Conservation (phyloP, 2,329 filamentous ascomycete genomes). For the Boeremia exigua region DNA sequence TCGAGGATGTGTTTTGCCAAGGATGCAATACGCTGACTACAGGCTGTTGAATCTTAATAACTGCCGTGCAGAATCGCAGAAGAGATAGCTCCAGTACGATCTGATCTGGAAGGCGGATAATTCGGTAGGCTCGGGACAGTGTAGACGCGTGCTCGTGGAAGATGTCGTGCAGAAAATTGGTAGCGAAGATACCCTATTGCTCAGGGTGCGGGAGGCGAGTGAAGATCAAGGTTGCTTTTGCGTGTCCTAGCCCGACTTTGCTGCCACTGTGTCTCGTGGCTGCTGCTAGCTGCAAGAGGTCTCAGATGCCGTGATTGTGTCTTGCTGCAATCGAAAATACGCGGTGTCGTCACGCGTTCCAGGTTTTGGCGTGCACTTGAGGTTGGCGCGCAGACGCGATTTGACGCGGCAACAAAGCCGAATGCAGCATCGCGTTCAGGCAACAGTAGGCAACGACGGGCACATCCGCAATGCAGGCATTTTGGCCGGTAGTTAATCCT, state of each 20-base stretch:
- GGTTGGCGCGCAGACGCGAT: slow-evolving; percentile 6
- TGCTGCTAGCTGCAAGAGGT: neutral
- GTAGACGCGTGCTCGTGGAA: neutral
- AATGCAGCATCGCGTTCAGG: slow-evolving; percentile 6
- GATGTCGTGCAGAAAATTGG: neutral
- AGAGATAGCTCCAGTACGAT: neutral
- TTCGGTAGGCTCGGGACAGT: neutral
- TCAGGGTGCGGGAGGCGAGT: neutral
- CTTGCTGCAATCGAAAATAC: neutral
- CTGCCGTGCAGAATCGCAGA: neutral
- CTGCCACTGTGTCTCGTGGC: neutral
- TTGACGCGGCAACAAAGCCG: slow-evolving; percentile 6
- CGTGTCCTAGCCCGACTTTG: neutral
- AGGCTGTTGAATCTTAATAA: neutral
- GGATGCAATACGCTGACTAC: neutral
- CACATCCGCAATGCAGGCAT: neutral
- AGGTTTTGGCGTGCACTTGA: neutral
- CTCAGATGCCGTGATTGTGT: neutral
- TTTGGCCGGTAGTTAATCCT: neutral
- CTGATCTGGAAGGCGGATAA: too few species aligned
- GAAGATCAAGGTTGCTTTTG: slow-evolving; percentile 4
- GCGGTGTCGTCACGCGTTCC: slow-evolving; percentile 10
- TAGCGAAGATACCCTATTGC: neutral
- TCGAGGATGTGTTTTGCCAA: neutral
- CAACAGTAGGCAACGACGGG: slow-evolving; percentile 13